These are phyloP conservation scores for Porcisia deanei DNA, from an alignment of 208 protist genomes.

Conservation along the genomic window DNA sequence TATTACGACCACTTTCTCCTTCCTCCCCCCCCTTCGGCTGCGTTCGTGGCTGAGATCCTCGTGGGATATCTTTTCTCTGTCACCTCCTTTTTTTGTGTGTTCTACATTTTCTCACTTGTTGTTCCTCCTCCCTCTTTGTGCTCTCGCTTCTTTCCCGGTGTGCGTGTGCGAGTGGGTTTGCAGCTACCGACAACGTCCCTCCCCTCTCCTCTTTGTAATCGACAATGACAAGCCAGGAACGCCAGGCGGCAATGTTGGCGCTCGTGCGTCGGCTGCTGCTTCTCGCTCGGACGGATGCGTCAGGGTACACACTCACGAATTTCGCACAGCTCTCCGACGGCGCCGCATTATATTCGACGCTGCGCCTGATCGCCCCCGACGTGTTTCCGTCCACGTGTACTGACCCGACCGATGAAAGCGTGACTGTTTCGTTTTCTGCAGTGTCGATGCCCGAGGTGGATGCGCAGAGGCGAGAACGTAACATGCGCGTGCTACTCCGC, in stretches of 20 bases:
- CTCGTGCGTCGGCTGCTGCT: slow-evolving; percentile 30
- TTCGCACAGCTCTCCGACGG: slow-evolving; percentile 50
- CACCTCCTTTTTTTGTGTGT: too few relatives aligned
- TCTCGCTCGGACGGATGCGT: slow-evolving; percentile 7
- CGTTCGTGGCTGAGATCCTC: too few relatives aligned
- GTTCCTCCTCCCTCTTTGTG: too few relatives aligned
- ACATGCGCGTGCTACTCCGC: slow-evolving; percentile 42
- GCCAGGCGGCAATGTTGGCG: slow-evolving; percentile 28
- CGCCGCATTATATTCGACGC: slow-evolving; percentile 39
- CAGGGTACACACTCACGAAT: slow-evolving; percentile 12
- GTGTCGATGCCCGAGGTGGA: slow-evolving; percentile 6
- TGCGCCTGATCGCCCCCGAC: slow-evolving; percentile 38
- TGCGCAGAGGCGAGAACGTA: slow-evolving; percentile 34
- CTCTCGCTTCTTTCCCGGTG: too few relatives aligned
- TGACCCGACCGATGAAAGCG: slow-evolving; percentile 9
- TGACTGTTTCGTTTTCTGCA: slow-evolving; percentile 3
- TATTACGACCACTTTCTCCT: too few relatives aligned
- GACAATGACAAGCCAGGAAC: slow-evolving; percentile 3
- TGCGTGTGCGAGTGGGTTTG: too few relatives aligned
- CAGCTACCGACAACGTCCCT: too few relatives aligned
- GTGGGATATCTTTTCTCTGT: too few relatives aligned
- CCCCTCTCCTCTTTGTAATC: not conserved
- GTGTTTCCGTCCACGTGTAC: slow-evolving; percentile 37
- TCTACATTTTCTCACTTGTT: too few relatives aligned
- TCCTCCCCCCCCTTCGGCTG: too few relatives aligned